Conservation (phyloP, 2,329 filamentous ascomycete genomes). For the Trichophyton verrucosum region DNA sequence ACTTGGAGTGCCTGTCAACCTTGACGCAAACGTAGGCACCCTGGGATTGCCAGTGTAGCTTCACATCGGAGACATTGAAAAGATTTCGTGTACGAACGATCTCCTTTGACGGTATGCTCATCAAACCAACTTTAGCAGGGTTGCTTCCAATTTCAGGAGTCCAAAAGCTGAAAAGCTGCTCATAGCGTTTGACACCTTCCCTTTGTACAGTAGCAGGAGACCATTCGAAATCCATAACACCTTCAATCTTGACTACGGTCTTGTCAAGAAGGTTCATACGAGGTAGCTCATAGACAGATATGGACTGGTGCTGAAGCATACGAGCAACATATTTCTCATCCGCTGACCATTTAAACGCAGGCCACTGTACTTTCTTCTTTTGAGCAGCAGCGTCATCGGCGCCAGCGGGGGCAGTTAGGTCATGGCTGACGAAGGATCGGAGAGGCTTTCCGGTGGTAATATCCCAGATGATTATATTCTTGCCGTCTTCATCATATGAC, state of each 20-base stretch:
- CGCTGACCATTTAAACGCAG: slow-evolving; percentile 97
- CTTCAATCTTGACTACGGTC: slow-evolving; percentile 88
- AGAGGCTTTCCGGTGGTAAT: slow-evolving; percentile 79
- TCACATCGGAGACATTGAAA: slow-evolving; percentile 95
- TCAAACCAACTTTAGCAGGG: slow-evolving; percentile 89
- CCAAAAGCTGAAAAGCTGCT: slow-evolving; percentile 97
- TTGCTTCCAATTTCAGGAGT: slow-evolving; percentile 96
- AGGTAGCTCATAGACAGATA: slow-evolving; percentile 82
- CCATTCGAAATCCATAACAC: slow-evolving; percentile 97
- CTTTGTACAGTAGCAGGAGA: slow-evolving; percentile 70
- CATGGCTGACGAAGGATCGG: slow-evolving; percentile 84
- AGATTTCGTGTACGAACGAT: slow-evolving; percentile 88
- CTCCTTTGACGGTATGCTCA: slow-evolving; percentile 92
- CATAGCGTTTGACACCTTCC: slow-evolving; percentile 78
- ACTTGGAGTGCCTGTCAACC: slow-evolving; percentile 97
- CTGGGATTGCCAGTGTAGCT: slow-evolving; percentile 97
- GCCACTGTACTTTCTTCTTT: slow-evolving; percentile 95
- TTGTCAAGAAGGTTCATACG: slow-evolving; percentile 85
- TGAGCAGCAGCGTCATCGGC: slow-evolving; percentile 48
- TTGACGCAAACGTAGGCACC: slow-evolving; percentile 92
- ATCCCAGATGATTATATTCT: slow-evolving; percentile 99
- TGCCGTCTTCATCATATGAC: slow-evolving; percentile 86
- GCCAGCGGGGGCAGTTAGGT: slow-evolving; percentile 46
- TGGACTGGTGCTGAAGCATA: slow-evolving; percentile 73
- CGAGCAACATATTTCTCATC: slow-evolving; percentile 96